These are phyloP conservation scores for Aspergillus quadricinctus DNA, from an alignment of 2,329 filamentous ascomycete genomes.

Conservation along the genomic window DNA sequence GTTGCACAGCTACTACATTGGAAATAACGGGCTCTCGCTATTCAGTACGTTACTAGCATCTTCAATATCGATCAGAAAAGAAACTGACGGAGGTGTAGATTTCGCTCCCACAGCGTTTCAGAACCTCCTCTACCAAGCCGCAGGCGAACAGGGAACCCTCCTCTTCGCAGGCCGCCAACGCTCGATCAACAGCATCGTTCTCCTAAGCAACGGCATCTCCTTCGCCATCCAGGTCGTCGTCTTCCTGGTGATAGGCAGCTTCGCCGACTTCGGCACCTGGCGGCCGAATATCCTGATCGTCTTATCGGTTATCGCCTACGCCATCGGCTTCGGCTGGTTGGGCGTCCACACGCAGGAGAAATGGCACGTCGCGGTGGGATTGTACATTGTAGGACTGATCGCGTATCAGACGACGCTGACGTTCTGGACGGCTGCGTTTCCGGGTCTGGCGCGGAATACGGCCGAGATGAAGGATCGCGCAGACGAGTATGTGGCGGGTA, in stretches of 20 bases:
- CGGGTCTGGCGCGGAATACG: conserved; percentile 54
- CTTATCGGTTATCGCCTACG: conserved; percentile 58
- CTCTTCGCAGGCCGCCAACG: conserved; percentile 53
- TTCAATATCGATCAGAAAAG: not conserved
- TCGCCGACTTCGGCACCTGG: conserved; percentile 62
- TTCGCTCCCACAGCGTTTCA: conserved; percentile 63
- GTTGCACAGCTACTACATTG: conserved; percentile 56
- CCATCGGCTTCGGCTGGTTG: conserved; percentile 63
- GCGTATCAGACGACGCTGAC: conserved; percentile 64
- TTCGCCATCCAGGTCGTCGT: conserved; percentile 62
- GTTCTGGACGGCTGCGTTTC: conserved; percentile 65
- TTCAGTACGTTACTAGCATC: conserved; percentile 44
- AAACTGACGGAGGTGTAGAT: conserved; percentile 26
- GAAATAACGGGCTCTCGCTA: conserved; percentile 59
- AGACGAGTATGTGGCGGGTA: conserved; percentile 46
- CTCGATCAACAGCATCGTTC: conserved; percentile 62
- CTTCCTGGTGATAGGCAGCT: conserved; percentile 44
- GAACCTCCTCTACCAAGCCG: conserved; percentile 59
- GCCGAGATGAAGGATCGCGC: conserved; percentile 48
- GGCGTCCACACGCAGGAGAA: conserved; percentile 57
- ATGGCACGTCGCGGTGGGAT: conserved; percentile 57
- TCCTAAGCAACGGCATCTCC: conserved; percentile 62
- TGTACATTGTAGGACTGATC: conserved; percentile 65
- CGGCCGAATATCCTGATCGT: conserved; percentile 59
- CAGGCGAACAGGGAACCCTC: conserved; percentile 50